phyloP scores from a whole-genome alignment of 768 basidiomycete species.

The Amanita pallidorosea region DNA sequence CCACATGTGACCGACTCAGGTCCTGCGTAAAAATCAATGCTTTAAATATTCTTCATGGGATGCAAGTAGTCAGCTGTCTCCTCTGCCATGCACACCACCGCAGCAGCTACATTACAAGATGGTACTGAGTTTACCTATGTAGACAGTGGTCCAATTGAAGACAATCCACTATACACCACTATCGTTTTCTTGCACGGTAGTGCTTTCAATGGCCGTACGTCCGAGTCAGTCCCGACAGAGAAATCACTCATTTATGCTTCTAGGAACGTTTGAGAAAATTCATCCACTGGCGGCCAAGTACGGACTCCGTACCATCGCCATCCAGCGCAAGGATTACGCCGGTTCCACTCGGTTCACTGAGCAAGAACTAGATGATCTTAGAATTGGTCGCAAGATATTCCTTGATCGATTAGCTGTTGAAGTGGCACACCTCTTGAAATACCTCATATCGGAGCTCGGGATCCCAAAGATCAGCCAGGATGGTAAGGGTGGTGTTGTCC shows the following conservation, averaged over 20 bases:
- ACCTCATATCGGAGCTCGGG: slow-evolving; percentile 16
- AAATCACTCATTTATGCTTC: neutral
- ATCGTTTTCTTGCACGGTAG: slow-evolving; percentile 23
- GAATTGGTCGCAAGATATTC: neutral
- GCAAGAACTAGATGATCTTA: neutral
- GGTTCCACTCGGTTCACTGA: neutral
- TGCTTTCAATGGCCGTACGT: slow-evolving; percentile 23
- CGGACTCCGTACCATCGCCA: slow-evolving; percentile 3
- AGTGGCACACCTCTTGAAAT: slow-evolving; percentile 17
- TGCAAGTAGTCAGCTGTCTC: neutral
- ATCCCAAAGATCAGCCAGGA: slow-evolving; percentile 18
- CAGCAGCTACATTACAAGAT: neutral
- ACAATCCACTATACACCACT: slow-evolving; percentile 23
- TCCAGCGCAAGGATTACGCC: slow-evolving; percentile 6
- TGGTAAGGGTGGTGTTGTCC: slow-evolving; percentile 22
- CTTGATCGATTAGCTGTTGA: neutral
- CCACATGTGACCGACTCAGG: neutral
- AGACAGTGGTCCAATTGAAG: slow-evolving; percentile 21
- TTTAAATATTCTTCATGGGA: neutral
- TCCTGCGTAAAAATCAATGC: neutral
- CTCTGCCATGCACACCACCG: neutral
- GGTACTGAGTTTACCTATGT: slow-evolving; percentile 11
- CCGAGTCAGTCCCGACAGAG: slow-evolving; percentile 9
- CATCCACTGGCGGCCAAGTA: slow-evolving; percentile 11
- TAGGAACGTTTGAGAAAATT: slow-evolving; percentile 13